Evolutionary conservation across 495 filamentous ascomycete genomes (phyloP), one percentile per base, ranked within the genome.

Genomic region (Xylaria curta): DNA sequence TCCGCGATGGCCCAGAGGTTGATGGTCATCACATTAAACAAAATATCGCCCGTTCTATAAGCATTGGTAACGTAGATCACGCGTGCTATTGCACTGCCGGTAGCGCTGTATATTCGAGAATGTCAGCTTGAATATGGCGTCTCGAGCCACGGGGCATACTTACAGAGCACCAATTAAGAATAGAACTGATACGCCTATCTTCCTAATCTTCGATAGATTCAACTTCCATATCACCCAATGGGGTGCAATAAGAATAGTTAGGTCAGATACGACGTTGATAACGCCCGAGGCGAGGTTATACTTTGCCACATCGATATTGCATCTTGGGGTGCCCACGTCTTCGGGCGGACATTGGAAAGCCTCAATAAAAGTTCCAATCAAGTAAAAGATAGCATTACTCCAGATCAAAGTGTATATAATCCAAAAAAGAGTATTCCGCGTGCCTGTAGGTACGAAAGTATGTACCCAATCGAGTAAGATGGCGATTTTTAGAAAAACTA

Each of bases 261-360:
- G 13, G 70, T 85, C 81, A 12, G 79, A 75, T 2, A 72, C 28
- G 9, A 85, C 75, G 54, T 82, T 77, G 49, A 82, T 68, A 13
- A 31, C 69, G 15, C 76, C 79, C 31, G 70, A 69, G 9, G 71
- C 42, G 13, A 72, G 38, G 31, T 73, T 67, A 0, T 80, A 51
- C 0, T 73, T 71, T 1, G 38, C 53, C 0, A 77, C 65, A 61
- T 81, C 73, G 31, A 81, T 68, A 26, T 61, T 54, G 54, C 82
- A 85, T n/a, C 62, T 73, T 47, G 73, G 24, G 42, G 82, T 66
- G 78, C 81, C 82, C 24, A 78, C 75, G 3, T 75, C 71, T 31
- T 76, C 42, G 15, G 83, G 76, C 3, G 86, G 86, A 72, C 86
- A 88, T 69, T 84, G 80, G 19, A 84, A 68, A 17, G 72, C 51